Evolutionary conservation across 768 basidiomycete species (phyloP).

Genomic region (Mycena alexandri): DNA sequence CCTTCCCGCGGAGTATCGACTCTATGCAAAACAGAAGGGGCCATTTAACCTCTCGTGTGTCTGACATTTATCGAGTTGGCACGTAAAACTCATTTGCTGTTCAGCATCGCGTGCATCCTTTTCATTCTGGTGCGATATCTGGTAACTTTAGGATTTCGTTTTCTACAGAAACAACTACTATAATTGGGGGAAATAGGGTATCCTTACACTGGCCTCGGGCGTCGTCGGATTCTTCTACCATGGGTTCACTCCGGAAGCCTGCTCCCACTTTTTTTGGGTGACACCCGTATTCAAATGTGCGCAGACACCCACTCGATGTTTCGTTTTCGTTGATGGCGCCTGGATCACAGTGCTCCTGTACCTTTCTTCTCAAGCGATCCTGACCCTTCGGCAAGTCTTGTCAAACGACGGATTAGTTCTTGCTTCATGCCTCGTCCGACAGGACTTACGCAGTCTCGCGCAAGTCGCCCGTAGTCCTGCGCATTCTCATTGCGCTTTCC

Average conservation of each 20-base stretch:
- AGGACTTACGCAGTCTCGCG: conserved; percentile 35
- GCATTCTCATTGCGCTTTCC: conserved; percentile 2
- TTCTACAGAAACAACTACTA: too few relatives aligned
- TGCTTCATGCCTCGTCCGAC: background rate
- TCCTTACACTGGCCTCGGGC: conserved; percentile 18
- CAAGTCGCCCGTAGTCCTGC: conserved; percentile 20
- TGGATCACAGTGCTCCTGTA: conserved; percentile 18
- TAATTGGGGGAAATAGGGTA: too few relatives aligned
- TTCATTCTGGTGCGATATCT: conserved; percentile 37
- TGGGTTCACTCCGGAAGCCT: conserved; percentile 23
- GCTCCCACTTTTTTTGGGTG: conserved; percentile 22
- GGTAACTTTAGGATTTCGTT: too few relatives aligned
- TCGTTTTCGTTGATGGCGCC: background rate
- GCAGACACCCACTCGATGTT: background rate
- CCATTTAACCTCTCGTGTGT: conserved; percentile 22
- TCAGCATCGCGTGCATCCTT: conserved; percentile 30
- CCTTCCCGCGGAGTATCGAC: conserved; percentile 24
- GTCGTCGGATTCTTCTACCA: conserved; percentile 35
- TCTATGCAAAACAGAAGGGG: conserved; percentile 24
- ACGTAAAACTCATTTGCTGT: background rate
- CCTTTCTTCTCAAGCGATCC: conserved; percentile 29
- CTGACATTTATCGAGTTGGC: background rate
- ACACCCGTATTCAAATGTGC: conserved; percentile 31
- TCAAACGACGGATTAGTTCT: too few relatives aligned
- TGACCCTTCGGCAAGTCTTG: conserved; percentile 26